phyloP scores from a whole-genome alignment of 192 early-diverging fungal genomes.

The Umbelopsis sp. region DNA sequence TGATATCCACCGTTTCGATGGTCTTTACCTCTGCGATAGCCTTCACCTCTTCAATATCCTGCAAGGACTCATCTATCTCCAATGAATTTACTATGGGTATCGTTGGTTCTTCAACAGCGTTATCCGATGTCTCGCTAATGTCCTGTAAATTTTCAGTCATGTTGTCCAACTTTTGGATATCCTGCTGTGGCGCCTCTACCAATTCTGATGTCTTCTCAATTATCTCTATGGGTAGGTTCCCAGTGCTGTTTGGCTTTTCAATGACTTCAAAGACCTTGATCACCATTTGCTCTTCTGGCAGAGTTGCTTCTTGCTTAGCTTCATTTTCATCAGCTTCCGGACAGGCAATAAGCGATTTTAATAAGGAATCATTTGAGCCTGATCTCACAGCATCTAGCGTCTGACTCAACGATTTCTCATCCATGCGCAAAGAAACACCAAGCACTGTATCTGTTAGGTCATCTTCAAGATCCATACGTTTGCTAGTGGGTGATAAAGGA shows the following conservation, averaged over 20 bases:
- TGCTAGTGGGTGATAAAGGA: background rate
- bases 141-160: too few relatives aligned
- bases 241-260: too few relatives aligned
- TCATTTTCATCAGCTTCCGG: background rate
- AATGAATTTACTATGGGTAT: too few relatives aligned
- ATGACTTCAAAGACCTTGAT: too few relatives aligned
- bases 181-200: too few relatives aligned
- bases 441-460: background rate
- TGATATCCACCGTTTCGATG: background rate
- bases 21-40: background rate
- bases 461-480: conserved; percentile 13
- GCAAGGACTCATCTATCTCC: too few relatives aligned
- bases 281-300: background rate
- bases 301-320: background rate
- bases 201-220: too few relatives aligned
- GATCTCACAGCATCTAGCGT: background rate
- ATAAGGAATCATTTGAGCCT: background rate
- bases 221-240: too few relatives aligned
- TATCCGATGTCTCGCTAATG: too few relatives aligned
- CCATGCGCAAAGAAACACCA: background rate
- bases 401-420: background rate
- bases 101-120: too few relatives aligned
- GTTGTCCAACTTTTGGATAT: too few relatives aligned
- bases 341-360: background rate
- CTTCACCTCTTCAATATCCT: too few relatives aligned